Percentiles rank a stretch among this genome's conserved stretches.
phyloP scores from a whole-genome alignment of 1,284 basidiomycete species.

The Agroathelia rolfsii region DNA sequence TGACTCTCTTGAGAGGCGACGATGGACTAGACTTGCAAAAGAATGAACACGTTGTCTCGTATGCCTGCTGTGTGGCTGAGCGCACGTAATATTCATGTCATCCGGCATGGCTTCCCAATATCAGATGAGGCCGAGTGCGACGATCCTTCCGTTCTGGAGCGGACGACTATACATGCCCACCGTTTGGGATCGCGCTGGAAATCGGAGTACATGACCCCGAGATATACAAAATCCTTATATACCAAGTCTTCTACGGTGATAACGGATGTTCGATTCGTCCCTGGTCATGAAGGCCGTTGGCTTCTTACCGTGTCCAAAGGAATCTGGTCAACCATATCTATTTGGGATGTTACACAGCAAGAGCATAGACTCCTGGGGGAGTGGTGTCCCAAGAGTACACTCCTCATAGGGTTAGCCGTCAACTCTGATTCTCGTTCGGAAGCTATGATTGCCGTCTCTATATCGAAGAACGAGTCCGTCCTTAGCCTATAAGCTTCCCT shows the following conservation, averaged over 20 bases:
- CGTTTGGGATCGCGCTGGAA: slow-evolving; percentile 39
- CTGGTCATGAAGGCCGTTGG: slow-evolving; percentile 29
- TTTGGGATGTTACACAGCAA: slow-evolving; percentile 35
- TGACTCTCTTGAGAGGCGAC: slow-evolving; percentile 1
- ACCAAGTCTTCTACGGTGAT: slow-evolving; percentile 31
- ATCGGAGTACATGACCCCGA: slow-evolving; percentile 18
- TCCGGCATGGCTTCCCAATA: slow-evolving; percentile 38
- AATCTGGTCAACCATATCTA: slow-evolving; percentile 44
- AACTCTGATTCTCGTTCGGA: slow-evolving; percentile 35
- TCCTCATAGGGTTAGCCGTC: slow-evolving; percentile 39
- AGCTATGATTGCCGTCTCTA: slow-evolving; percentile 37
- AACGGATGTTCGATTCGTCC: slow-evolving; percentile 42
- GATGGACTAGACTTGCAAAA: slow-evolving; percentile 34
- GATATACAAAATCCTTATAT: slow-evolving; percentile 13
- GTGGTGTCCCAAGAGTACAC: slow-evolving; percentile 43
- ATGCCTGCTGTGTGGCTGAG: slow-evolving; percentile 46
- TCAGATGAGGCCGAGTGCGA: slow-evolving; percentile 21
- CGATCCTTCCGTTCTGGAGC: slow-evolving; percentile 30
- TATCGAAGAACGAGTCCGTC: slow-evolving; percentile 31
- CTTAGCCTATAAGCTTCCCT: slow-evolving; percentile 10
- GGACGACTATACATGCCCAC: slow-evolving; percentile 30
- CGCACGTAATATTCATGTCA: slow-evolving; percentile 32
- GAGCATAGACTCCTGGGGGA: slow-evolving; percentile 18
- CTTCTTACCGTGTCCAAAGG: slow-evolving; percentile 44
- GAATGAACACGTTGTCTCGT: slow-evolving; percentile 30